Base-by-base conservation (phyloP, 1,139 yeast species). In the Diutina pseudorugosa region DNA sequence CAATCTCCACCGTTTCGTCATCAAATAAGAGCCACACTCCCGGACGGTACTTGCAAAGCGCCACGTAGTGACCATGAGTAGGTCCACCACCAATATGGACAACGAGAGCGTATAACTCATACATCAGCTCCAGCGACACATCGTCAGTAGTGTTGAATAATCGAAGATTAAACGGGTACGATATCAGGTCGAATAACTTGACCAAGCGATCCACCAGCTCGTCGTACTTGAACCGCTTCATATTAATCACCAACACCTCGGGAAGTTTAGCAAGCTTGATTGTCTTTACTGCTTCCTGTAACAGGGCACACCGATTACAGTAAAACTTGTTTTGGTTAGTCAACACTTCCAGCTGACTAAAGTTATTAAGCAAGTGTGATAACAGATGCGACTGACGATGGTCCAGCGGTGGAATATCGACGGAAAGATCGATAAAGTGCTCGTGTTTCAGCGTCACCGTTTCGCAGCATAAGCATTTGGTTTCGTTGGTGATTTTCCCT, bases 61-160 rank as follows among this genome's bases (percentile, higher is more conserved):
- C 80, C 14, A 93, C 91, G 62, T 93, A 93, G 65, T 93, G 98
- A 0, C 98, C 98, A 67, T 91, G 97, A 73, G 90, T 90, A 1
- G 98, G 97, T 0, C 98, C 98, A 2, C 97, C 95, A 4, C 98
- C 98, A 61, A 93, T 84, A 62, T 93, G 98, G 20, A 93, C 90
- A 21, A 93, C 94, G 47, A 91, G 82, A 0, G 94, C 90, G 57
- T 83, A 85, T 52, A 93, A 70, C 60, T 90, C 96, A 62, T 90
- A 93, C 30, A 45, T 27, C 27, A 84, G 73, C n/a, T 67, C 41
- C 42, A 9, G 23, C 16, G 27, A 41, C 8, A n/a, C 20, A 4
- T 75, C 82, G 25, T 43, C 47, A 1, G 91, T 82, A 21, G 94
- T 86, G 60, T 89, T 88, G 63, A 85, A 83, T 43, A 91, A 76